Percentiles rank a stretch among this genome's conserved stretches.
These are phyloP conservation scores for Xylaria sp. DNA, from an alignment of 495 filamentous ascomycete species.

Conservation along the genomic window DNA sequence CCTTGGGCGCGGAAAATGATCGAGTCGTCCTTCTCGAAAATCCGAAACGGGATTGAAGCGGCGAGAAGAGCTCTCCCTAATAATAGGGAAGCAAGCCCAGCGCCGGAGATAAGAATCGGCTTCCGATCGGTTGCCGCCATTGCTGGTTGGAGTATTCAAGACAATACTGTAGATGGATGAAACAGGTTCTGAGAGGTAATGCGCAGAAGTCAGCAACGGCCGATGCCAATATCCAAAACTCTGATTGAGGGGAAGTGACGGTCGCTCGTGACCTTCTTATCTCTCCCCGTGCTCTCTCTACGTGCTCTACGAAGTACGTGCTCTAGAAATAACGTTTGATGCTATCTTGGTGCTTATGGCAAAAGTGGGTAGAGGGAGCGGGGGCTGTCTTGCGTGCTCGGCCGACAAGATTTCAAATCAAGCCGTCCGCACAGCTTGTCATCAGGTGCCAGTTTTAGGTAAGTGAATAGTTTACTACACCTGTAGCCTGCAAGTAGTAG, in stretches of 20 bases:
- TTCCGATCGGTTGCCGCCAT: slow-evolving; percentile 36
- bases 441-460: neutral
- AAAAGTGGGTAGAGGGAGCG: neutral
- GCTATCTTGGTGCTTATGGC: neutral
- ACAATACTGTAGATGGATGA: too few relatives aligned
- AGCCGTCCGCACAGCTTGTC: neutral
- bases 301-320: too few relatives aligned
- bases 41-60: slow-evolving; percentile 55
- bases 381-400: slow-evolving; percentile 14
- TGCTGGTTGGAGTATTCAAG: neutral
- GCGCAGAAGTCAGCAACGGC: neutral
- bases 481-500: neutral
- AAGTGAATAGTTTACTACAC: neutral
- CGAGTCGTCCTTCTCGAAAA: slow-evolving; percentile 60
- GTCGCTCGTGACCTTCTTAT: neutral
- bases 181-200: neutral
- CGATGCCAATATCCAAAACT: neutral
- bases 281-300: neutral
- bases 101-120: slow-evolving; percentile 62
- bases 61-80: slow-evolving; percentile 56
- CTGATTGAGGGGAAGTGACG: neutral
- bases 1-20: slow-evolving; percentile 60
- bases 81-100: slow-evolving; percentile 58
- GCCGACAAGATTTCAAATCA: slow-evolving; percentile 13
- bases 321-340: neutral